Evolutionary conservation across 805 yeast species (phyloP), one percentile per base, ranked within the genome.

Genomic region (Zygosaccharomyces siamensis): DNA sequence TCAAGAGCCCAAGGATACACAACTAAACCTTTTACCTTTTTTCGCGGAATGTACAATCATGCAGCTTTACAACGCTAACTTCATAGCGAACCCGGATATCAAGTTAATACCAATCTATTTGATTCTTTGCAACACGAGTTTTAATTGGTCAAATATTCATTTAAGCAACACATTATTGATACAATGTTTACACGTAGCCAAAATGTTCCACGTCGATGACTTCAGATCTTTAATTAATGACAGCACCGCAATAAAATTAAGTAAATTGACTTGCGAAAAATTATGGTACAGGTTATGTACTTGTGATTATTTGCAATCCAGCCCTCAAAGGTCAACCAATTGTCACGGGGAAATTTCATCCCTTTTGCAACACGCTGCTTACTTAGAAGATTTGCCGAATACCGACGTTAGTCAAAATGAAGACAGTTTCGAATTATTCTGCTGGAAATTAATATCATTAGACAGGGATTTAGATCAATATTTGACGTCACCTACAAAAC

Each of bases 391-490:
- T 48, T 47, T 53, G 30, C 59, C 60, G 7, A 51, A 47, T 28
- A 48, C 54, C 4, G 65, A 65, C 48, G 54, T 60, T 3, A 61
- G 60, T 36, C 57, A 59, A 39, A 54, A 54, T 7, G 68, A 64
- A 27, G 64, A 60, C 14, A 56, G 50, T 36, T 62, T 61, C 39
- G 70, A 66, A 44, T 49, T 59, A 1, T 43, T 63, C 1, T 53
- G 50, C 31, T 66, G 70, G 70, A 66, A 64, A 36, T 46, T 66
- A 1, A 39, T 58, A 1, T 64, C 68, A 1, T 41, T 66, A 7
- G 68, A 66, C n/a, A 60, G 69, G 42, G 69, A 66, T 46, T 23
- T 64, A n/a, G 61, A 62, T 26, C 56, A 52, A 18, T 60, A 57
- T 38, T 32, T 52, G 18, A 36, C 20, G 4, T 54, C 52, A 18